Evolutionary conservation across 768 basidiomycete genomes (phyloP).

Genomic region (Pisolithus marmoratus): DNA sequence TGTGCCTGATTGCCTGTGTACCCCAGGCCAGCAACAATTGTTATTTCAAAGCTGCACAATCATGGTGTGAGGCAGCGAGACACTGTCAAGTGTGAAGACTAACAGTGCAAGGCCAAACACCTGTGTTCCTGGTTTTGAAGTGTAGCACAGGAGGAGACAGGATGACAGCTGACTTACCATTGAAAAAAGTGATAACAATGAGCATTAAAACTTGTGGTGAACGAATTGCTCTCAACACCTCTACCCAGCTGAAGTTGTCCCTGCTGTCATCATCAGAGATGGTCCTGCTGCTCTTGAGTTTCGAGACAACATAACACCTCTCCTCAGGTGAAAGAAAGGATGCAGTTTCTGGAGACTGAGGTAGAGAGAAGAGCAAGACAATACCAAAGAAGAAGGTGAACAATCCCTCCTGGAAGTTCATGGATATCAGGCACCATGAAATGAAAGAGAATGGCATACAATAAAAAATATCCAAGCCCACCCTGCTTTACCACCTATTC

Average conservation of each 20-base stretch:
- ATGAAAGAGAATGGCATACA: conserved; percentile 19
- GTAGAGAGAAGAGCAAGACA: no score
- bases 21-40: conserved; percentile 60
- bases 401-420: not conserved
- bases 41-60: conserved; percentile 57
- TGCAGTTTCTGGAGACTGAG: no score
- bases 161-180: conserved; percentile 32
- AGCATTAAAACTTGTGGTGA: conserved; percentile 53
- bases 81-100: conserved; percentile 18
- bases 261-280: conserved; percentile 35
- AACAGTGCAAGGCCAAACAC: conserved; percentile 19
- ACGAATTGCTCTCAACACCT: conserved; percentile 43
- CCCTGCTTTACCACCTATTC: conserved; percentile 33
- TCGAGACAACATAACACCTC: conserved; percentile 38
- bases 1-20: conserved; percentile 50
- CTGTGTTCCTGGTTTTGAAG: conserved; percentile 9
- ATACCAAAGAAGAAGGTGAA: no score
- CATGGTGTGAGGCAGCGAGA: conserved; percentile 31
- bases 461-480: conserved; percentile 62
- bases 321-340: conserved; percentile 34
- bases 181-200: conserved; percentile 46
- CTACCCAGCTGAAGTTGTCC: conserved; percentile 51
- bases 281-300: conserved; percentile 21
- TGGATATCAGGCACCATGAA: not conserved
- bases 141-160: not conserved